A percentile compares a stretch with the other conserved stretches of the same genome.
phyloP scores from a whole-genome alignment of 129 eudicot species.

The Deinandra increscens region DNA sequence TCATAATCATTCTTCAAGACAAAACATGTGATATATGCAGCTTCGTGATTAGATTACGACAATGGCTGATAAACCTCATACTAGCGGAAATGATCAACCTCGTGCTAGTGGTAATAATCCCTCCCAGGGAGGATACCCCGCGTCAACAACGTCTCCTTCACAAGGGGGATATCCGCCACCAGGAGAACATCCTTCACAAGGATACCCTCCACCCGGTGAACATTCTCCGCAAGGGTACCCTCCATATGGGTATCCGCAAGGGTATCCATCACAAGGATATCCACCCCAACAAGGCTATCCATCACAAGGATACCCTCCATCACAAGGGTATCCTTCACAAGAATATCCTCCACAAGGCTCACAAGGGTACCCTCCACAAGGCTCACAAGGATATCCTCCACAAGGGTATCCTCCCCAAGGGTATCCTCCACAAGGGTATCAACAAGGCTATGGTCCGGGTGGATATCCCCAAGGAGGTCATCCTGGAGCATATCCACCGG shows the following conservation, averaged over 20 bases:
- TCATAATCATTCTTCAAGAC: neutral
- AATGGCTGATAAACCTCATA: slow-evolving; percentile 35
- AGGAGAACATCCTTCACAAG: slow-evolving; percentile 15
- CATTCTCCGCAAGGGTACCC: slow-evolving; percentile 18
- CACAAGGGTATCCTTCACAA: slow-evolving; percentile 35
- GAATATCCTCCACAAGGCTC: slow-evolving; percentile 22
- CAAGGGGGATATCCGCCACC: slow-evolving; percentile 7
- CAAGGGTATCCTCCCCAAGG: slow-evolving; percentile 35
- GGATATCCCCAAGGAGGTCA: slow-evolving; percentile 33
- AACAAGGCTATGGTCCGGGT: slow-evolving; percentile 24
- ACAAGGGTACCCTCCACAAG: slow-evolving; percentile 24
- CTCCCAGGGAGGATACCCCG: slow-evolving; percentile 21
- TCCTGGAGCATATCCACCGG: slow-evolving; percentile 25
- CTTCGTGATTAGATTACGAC: slow-evolving; percentile 12
- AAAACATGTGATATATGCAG: neutral
- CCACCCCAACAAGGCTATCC: neutral
- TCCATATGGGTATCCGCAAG: neutral
- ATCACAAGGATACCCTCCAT: neutral
- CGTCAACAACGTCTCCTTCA: neutral
- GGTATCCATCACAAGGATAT: neutral
- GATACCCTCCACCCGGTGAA: slow-evolving; percentile 11
- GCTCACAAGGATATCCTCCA: slow-evolving; percentile 23
- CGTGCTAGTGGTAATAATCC: slow-evolving; percentile 12
- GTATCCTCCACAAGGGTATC: slow-evolving; percentile 31
- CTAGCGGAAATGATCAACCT: slow-evolving; percentile 11